These are phyloP conservation scores for Lantana camara DNA, from an alignment of 257 asterid genomes.

Conservation along the genomic window DNA sequence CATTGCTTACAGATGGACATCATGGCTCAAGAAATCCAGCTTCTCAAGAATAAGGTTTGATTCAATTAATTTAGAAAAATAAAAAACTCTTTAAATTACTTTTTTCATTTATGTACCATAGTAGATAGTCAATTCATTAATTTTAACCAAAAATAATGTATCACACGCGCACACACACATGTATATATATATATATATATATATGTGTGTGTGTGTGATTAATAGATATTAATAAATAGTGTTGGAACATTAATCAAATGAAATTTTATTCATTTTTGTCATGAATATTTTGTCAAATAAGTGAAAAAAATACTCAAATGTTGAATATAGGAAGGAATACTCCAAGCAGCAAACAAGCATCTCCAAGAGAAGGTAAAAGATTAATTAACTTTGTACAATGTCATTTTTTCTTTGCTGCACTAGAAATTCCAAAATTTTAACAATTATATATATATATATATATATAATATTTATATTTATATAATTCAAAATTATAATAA, in stretches of 20 bases:
- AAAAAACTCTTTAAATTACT: no score
- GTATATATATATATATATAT: no score
- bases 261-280: background rate
- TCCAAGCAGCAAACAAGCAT: constrained; percentile 76
- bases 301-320: background rate
- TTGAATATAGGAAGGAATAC: constrained; percentile 73
- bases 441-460: no score
- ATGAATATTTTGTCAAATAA: background rate
- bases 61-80: background rate
- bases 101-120: background rate
- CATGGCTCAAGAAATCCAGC: constrained; percentile 84
- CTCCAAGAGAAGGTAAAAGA: constrained; percentile 66
- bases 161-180: no score
- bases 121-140: background rate
- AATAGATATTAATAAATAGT: no score
- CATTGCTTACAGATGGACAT: constrained; percentile 63
- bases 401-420: no score
- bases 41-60: constrained; percentile 76
- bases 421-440: no score
- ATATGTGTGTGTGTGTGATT: background rate
- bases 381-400: no score
- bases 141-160: background rate
- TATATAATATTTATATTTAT: background rate
- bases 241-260: background rate
- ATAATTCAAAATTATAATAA: background rate